A percentile compares a stretch with the other conserved stretches of the same genome.
Conservation (phyloP, 78 protist species). For the Dictyostelium capitatum region DNA sequence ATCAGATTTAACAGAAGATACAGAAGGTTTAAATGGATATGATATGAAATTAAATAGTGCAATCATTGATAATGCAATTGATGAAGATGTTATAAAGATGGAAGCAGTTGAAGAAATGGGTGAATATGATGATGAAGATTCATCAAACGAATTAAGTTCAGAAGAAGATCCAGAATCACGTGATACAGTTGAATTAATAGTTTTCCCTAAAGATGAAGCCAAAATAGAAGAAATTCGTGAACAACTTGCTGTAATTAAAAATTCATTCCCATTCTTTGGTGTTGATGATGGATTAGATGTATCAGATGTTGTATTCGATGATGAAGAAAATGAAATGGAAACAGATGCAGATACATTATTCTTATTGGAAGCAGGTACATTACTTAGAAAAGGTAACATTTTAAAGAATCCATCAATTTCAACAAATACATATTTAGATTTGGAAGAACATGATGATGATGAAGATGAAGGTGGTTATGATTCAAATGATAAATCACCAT, state of each 20-base stretch:
- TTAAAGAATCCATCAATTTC: background rate
- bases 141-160: background rate
- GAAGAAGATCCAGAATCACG: background rate
- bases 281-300: background rate
- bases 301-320: background rate
- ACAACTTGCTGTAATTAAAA: background rate
- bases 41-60: background rate
- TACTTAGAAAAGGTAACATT: background rate
- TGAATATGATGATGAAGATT: conserved; percentile 4
- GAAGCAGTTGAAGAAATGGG: background rate
- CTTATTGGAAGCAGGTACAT: background rate
- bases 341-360: background rate
- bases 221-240: background rate
- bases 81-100: background rate
- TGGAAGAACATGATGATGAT: background rate
- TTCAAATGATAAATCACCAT: background rate
- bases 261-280: background rate
- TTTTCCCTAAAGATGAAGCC: background rate
- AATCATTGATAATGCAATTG: no score
- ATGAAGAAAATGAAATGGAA: background rate
- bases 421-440: background rate
- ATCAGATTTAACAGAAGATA: background rate
- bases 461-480: no score
- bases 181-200: background rate
- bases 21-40: background rate